Evolutionary conservation across 2,329 filamentous ascomycete species (phyloP).

Genomic region (Neonectria ditissima): DNA sequence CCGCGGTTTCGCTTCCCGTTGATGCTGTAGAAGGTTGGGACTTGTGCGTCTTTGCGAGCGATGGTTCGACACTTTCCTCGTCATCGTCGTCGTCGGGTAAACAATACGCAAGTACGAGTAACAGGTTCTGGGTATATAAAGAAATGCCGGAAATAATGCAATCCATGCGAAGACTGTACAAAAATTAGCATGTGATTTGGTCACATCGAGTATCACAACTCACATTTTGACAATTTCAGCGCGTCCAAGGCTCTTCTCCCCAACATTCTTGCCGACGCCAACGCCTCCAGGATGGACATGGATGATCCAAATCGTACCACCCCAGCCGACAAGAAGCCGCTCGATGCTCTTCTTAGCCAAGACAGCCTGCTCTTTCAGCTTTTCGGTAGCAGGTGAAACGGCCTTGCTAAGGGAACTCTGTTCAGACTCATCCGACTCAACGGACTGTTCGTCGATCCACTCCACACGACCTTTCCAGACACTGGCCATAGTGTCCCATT

Average conservation of each 20-base stretch:
- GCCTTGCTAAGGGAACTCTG: slow-evolving; percentile 51
- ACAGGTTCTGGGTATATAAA: slow-evolving; percentile 90
- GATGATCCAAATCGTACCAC: slow-evolving; percentile 94
- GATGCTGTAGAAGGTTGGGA: slow-evolving; percentile 60
- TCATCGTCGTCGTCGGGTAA: slow-evolving; percentile 78
- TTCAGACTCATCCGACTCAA: slow-evolving; percentile 77
- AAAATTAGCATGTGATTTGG: slow-evolving; percentile 70
- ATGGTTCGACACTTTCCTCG: slow-evolving; percentile 49
- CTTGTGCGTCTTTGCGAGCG: slow-evolving; percentile 54
- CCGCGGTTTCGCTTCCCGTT: slow-evolving; percentile 68
- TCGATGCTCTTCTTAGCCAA: slow-evolving; percentile 68
- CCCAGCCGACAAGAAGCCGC: slow-evolving; percentile 93
- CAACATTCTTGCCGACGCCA: slow-evolving; percentile 72
- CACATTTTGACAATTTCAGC: slow-evolving; percentile 94
- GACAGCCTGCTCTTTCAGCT: slow-evolving; percentile 62
- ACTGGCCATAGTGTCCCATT: slow-evolving; percentile 96
- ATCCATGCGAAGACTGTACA: slow-evolving; percentile 87
- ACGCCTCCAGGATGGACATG: slow-evolving; percentile 84
- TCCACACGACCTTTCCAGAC: slow-evolving; percentile 94
- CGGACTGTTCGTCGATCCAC: slow-evolving; percentile 87
- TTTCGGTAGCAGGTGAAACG: slow-evolving; percentile 60
- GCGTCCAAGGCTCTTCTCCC: slow-evolving; percentile 79
- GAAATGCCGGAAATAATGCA: slow-evolving; percentile 98
- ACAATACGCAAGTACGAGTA: slow-evolving; percentile 93
- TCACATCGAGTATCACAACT: slow-evolving; percentile 63